Evolutionary conservation across 768 basidiomycete species (phyloP).

Genomic region (Omphalotus guepiniiformis): DNA sequence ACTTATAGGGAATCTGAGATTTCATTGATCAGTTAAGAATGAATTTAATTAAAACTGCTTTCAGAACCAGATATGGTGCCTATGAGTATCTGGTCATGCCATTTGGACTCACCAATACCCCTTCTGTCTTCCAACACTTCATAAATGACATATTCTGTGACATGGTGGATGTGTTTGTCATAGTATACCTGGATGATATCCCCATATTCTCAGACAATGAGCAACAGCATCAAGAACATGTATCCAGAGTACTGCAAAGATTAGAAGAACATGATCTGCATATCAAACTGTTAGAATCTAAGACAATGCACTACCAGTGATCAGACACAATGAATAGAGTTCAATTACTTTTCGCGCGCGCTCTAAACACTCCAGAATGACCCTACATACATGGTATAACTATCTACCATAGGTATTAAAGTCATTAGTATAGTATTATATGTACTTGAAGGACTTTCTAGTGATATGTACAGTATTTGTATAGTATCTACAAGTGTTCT

Average conservation of each 20-base stretch:
- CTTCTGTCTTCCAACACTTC: slow-evolving; percentile 24
- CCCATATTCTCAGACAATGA: slow-evolving; percentile 16
- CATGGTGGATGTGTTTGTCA: slow-evolving; percentile 19
- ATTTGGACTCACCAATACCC: slow-evolving; percentile 32
- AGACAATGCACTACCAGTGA: too few species aligned
- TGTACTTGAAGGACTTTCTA: too few species aligned
- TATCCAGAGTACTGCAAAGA: slow-evolving; percentile 14
- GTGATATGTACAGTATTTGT: too few species aligned
- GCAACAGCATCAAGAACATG: slow-evolving; percentile 11
- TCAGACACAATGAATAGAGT: too few species aligned
- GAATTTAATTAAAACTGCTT: slow-evolving; percentile 33
- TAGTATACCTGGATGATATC: slow-evolving; percentile 31
- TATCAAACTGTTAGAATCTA: too few species aligned
- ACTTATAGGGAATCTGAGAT: slow-evolving; percentile 29
- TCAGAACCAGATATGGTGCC: slow-evolving; percentile 29
- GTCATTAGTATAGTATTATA: too few species aligned
- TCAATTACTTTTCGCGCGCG: too few species aligned
- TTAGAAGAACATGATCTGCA: slow-evolving; percentile 16
- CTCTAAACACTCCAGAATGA: too few species aligned
- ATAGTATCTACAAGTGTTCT: too few species aligned
- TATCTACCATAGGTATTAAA: too few species aligned
- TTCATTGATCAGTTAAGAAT: slow-evolving; percentile 24
- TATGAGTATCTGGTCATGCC: slow-evolving; percentile 43
- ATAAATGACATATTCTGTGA: slow-evolving; percentile 32
- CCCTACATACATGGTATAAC: too few species aligned